phyloP scores from a whole-genome alignment of 2,329 filamentous ascomycete species.

The Thermomyces lanuginosus region DNA sequence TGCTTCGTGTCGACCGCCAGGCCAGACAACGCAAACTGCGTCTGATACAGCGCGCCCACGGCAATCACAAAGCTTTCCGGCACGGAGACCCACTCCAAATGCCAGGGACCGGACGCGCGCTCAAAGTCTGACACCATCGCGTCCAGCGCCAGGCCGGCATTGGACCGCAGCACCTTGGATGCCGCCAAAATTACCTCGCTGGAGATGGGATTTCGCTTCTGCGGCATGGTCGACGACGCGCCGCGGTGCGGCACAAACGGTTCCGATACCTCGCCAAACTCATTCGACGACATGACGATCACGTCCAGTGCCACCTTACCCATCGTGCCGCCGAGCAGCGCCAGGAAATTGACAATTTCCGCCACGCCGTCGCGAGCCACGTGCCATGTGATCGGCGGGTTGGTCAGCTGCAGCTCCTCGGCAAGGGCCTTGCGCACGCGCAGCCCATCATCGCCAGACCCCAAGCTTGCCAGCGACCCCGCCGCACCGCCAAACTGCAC shows the following conservation, averaged over 20 bases:
- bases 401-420: constrained; percentile 29
- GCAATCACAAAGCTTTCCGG: constrained; percentile 39
- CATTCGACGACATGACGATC: constrained; percentile 43
- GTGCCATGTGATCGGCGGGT: constrained; percentile 43
- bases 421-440: constrained; percentile 36
- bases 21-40: constrained; percentile 36
- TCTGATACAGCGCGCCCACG: constrained; percentile 38
- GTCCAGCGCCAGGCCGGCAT: constrained; percentile 37
- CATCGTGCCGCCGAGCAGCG: constrained; percentile 36
- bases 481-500: constrained; percentile 43
- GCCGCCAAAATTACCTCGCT: constrained; percentile 40
- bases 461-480: constrained; percentile 39
- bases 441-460: constrained; percentile 31
- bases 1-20: constrained; percentile 34
- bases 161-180: constrained; percentile 37
- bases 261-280: constrained; percentile 39
- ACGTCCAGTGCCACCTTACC: constrained; percentile 42
- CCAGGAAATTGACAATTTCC: constrained; percentile 38
- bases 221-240: constrained; percentile 41
- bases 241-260: constrained; percentile 40
- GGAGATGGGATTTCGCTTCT: constrained; percentile 44
- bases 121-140: constrained; percentile 44
- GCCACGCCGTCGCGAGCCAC: constrained; percentile 39
- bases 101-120: constrained; percentile 42
- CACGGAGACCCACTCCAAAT: constrained; percentile 42